Evolutionary conservation across 129 eudicot species (phyloP), one percentile per base, ranked within the genome.

Genomic region (Escallonia rubra): DNA sequence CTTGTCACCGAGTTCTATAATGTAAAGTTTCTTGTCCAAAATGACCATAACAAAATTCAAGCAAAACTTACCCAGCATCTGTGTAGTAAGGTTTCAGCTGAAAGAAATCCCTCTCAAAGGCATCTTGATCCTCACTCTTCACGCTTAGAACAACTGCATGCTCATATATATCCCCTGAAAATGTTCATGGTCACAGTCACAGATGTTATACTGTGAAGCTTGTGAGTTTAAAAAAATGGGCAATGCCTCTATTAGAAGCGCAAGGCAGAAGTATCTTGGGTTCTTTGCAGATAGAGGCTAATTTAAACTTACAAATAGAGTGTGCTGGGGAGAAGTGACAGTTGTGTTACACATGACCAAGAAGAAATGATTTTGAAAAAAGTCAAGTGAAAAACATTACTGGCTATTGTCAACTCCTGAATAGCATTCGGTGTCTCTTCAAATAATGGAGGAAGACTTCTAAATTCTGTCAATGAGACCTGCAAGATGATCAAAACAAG

Each of bases 21-120:
- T 1, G 34, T 23, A 23, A 23, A 1, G 34, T 23, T 23, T n/a
- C 41, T 38, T 47, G 3, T 63, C 34, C 79, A 61, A 15, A 54
- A 55, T 55, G 3, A 12, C 49, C 23, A 63, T 54, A 12, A 57
- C 54, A 41, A 34, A 15, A 45, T 14, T 3, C 3, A 70, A 63
- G 44, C 39, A 64, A 45, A 61, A 7, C 38, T 67, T 85, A 92
- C 98, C 91, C 78, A 15, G 81, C 91, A 88, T 92, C 98, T 5
- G 98, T 92, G 50, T 92, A 92, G 85, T 92, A 92, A 50, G 96
- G 96, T 72, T 92, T 92, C 77, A 92, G 83, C 81, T 92, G 98
- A 81, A 80, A 89, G 85, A 86, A 92, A 57, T 92, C 95, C 77
- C 98, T 92, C 79, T 92, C 98, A 67, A 92, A 92, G 49, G 96